phyloP scores from a whole-genome alignment of 2,329 filamentous ascomycete species.

The Sphaerulina musiva region DNA sequence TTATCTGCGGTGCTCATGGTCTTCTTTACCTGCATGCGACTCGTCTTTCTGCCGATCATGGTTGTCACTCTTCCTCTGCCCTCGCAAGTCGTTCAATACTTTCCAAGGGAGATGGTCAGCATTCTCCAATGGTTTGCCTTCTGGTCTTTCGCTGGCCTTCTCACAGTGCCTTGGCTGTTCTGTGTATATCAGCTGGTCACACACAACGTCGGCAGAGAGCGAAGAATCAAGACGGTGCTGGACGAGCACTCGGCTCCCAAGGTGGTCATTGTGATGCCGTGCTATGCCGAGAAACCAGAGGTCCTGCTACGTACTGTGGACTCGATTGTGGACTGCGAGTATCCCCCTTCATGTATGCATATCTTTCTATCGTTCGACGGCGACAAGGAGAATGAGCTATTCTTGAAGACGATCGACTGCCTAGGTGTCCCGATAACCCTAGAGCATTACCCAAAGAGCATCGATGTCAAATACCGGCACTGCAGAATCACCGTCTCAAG shows the following conservation, averaged over 20 bases:
- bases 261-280: constrained; percentile 93
- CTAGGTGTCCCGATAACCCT: constrained; percentile 74
- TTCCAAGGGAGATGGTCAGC: constrained; percentile 61
- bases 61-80: constrained; percentile 84
- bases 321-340: constrained; percentile 89
- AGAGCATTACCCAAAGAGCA: constrained; percentile 76
- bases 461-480: constrained; percentile 77
- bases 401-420: constrained; percentile 75
- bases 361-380: constrained; percentile 95
- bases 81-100: constrained; percentile 61
- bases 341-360: constrained; percentile 85
- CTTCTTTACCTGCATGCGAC: constrained; percentile 71
- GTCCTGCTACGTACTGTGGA: constrained; percentile 79
- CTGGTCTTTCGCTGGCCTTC: constrained; percentile 78
- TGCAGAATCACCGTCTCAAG: constrained; percentile 84
- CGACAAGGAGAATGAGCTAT: constrained; percentile 79
- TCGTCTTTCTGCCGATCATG: constrained; percentile 89
- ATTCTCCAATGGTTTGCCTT: constrained; percentile 92
- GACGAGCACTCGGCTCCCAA: constrained; percentile 85
- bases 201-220: constrained; percentile 72
- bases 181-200: constrained; percentile 89
- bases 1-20: constrained; percentile 70
- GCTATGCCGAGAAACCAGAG: constrained; percentile 84
- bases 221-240: constrained; percentile 74
- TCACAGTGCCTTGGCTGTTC: constrained; percentile 86